Percentiles rank a stretch among this genome's conserved stretches.
phyloP scores from a whole-genome alignment of 2,329 filamentous ascomycete genomes.

The Monilinia fructicola region DNA sequence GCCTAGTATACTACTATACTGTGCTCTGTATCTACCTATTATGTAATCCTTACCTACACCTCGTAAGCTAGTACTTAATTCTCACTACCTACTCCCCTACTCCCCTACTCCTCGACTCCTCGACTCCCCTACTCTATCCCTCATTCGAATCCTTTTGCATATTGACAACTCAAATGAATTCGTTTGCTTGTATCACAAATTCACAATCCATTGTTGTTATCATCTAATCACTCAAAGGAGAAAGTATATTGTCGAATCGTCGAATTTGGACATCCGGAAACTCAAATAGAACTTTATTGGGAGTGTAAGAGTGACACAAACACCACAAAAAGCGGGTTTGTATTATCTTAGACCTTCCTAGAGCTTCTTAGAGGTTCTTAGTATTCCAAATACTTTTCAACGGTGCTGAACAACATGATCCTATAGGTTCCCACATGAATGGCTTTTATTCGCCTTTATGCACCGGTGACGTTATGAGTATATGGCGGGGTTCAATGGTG shows the following conservation, averaged over 20 bases:
- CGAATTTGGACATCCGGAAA: not conserved
- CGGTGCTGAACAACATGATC: not conserved
- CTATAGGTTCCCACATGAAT: not conserved
- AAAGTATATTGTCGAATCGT: slow-evolving; percentile 3
- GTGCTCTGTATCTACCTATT: too few species aligned
- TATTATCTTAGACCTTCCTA: slow-evolving; percentile 7
- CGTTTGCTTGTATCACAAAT: too few species aligned
- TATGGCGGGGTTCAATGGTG: not conserved
- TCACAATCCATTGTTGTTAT: too few species aligned
- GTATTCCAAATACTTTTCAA: slow-evolving; percentile 14
- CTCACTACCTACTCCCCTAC: too few species aligned
- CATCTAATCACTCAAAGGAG: not conserved
- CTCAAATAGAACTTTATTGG: not conserved
- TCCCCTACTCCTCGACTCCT: too few species aligned
- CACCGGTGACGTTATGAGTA: slow-evolving; percentile 3
- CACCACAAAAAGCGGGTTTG: not conserved
- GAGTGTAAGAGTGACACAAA: not conserved
- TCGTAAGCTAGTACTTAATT: too few species aligned
- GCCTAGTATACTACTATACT: too few species aligned
- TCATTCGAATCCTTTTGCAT: too few species aligned
- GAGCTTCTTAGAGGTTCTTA: slow-evolving; percentile 9
- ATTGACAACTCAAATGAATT: too few species aligned
- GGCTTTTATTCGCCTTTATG: not conserved
- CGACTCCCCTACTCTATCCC: too few species aligned
- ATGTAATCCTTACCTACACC: too few species aligned